Conservation (phyloP, 805 yeast species). For the Naumovozyma castellii region DNA sequence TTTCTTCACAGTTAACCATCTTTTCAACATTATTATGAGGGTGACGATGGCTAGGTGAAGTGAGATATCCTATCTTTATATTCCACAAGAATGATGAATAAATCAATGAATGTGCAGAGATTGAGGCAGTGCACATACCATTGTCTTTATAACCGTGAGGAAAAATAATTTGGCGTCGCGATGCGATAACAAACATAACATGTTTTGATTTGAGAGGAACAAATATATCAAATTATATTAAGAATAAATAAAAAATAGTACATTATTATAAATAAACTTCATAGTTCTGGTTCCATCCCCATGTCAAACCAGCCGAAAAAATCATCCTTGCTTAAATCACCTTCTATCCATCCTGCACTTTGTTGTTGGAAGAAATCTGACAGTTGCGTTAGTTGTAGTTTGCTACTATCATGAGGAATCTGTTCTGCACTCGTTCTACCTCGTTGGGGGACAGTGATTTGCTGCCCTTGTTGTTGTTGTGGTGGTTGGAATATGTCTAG, state of each 20-base stretch:
- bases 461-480: conserved; percentile 2
- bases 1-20: conserved; percentile 9
- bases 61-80: no score
- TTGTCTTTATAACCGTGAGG: no score
- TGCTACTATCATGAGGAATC: background rate
- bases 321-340: conserved; percentile 57
- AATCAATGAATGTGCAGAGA: no score
- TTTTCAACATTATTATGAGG: conserved; percentile 14
- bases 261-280: conserved; percentile 1
- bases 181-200: no score
- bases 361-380: conserved; percentile 70
- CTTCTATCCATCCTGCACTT: conserved; percentile 78
- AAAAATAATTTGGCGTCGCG: no score
- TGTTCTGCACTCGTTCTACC: background rate
- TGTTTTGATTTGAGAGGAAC: no score
- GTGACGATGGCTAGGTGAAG: no score
- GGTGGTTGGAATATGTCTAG: background rate
- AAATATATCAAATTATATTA: no score
- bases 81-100: background rate
- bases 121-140: no score
- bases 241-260: background rate
- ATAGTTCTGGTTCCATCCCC: conserved; percentile 59
- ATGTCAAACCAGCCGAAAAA: conserved; percentile 90
- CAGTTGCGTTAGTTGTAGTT: conserved; percentile 17
- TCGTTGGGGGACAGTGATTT: background rate